A percentile compares a stretch with the other conserved stretches of the same genome.
phyloP scores from a whole-genome alignment of 2,329 filamentous ascomycete species.

The Pseudogymnoascus sp. region DNA sequence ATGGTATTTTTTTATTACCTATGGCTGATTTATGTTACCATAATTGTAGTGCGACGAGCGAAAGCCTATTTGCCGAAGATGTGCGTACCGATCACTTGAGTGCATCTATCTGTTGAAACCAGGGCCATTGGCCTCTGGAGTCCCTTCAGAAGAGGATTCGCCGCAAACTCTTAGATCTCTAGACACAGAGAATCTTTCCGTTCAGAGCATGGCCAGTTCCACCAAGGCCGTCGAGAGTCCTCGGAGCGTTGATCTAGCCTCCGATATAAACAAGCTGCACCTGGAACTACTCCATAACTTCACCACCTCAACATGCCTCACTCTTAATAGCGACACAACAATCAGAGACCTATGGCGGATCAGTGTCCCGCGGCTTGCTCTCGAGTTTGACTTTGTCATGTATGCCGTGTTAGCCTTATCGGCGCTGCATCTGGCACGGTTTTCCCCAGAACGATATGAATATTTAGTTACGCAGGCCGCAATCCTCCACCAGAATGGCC shows the following conservation, averaged over 20 bases:
- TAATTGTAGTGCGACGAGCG: slow-evolving; percentile 34
- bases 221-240: background rate
- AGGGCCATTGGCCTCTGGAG: slow-evolving; percentile 10
- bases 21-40: background rate
- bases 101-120: slow-evolving; percentile 30
- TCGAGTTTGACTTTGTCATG: slow-evolving; percentile 41
- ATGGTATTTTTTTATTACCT: background rate
- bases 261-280: slow-evolving; percentile 34
- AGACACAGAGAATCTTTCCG: background rate
- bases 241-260: background rate
- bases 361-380: slow-evolving; percentile 39
- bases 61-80: slow-evolving; percentile 34
- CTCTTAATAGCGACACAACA: slow-evolving; percentile 35
- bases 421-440: slow-evolving; percentile 41
- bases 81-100: slow-evolving; percentile 33
- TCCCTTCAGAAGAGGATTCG: slow-evolving; percentile 10
- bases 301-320: slow-evolving; percentile 40
- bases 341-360: slow-evolving; percentile 40
- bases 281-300: slow-evolving; percentile 48
- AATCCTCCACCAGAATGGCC: slow-evolving; percentile 29
- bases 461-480: slow-evolving; percentile 34
- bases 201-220: background rate
- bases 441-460: slow-evolving; percentile 31
- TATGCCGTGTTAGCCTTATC: slow-evolving; percentile 41
- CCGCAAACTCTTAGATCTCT: background rate